Conservation (phyloP, 495 filamentous ascomycete genomes). For the Podospora pseudoanserina region DNA sequence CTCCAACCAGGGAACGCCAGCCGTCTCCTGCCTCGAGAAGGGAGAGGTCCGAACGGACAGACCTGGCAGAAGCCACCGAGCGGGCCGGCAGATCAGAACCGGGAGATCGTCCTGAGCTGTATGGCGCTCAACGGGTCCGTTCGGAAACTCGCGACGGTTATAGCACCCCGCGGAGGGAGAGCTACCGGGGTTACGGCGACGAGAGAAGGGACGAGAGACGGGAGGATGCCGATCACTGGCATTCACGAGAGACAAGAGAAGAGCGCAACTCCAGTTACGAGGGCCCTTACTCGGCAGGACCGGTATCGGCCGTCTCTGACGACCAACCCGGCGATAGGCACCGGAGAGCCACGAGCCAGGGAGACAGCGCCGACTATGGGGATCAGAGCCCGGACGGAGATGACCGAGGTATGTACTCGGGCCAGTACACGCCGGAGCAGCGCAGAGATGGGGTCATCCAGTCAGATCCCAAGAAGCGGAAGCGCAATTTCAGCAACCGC, state of each 20-base stretch:
- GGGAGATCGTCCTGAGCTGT: slow-evolving; percentile 29
- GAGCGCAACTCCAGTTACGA: slow-evolving; percentile 44
- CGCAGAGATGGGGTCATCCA: slow-evolving; percentile 53
- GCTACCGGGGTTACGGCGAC: slow-evolving; percentile 36
- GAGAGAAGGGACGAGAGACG: slow-evolving; percentile 30
- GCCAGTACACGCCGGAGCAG: slow-evolving; percentile 45
- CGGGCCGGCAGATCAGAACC: slow-evolving; percentile 6
- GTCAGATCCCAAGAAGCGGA: slow-evolving; percentile 72
- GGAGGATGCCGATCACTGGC: slow-evolving; percentile 45
- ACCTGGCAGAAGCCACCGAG: slow-evolving; percentile 9
- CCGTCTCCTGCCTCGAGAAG: slow-evolving; percentile 26
- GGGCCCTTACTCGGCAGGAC: slow-evolving; percentile 37
- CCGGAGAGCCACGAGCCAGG: slow-evolving; percentile 39
- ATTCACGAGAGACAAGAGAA: slow-evolving; percentile 39
- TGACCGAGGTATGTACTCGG: slow-evolving; percentile 38
- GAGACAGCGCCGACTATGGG: slow-evolving; percentile 42
- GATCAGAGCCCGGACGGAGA: slow-evolving; percentile 49
- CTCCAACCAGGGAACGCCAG: slow-evolving; percentile 33
- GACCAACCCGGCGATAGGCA: slow-evolving; percentile 42
- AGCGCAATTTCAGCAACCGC: slow-evolving; percentile 89
- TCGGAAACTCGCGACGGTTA: slow-evolving; percentile 44
- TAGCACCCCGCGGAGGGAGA: slow-evolving; percentile 35
- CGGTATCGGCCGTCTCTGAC: slow-evolving; percentile 42
- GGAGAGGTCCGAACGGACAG: slow-evolving; percentile 17
- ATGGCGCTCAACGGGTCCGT: slow-evolving; percentile 29